These are phyloP conservation scores for Oryza coarctata DNA, from an alignment of 176 grass and related monocot species.

Conservation along the genomic window DNA sequence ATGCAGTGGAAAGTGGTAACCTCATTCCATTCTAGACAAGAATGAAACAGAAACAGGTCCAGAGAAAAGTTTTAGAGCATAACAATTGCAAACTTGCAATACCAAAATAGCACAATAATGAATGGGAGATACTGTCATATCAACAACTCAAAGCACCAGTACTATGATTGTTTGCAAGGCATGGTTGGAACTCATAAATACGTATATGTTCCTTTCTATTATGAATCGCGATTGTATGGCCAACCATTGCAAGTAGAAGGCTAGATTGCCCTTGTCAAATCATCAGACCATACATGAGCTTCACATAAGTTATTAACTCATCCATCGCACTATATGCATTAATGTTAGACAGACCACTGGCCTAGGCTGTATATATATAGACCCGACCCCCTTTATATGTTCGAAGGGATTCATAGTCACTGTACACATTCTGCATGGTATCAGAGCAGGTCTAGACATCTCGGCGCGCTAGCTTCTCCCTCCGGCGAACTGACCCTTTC, in stretches of 20 bases:
- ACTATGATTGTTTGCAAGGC: constrained; percentile 1
- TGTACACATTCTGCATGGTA: too few species aligned
- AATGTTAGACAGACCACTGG: too few species aligned
- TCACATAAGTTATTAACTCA: neutral
- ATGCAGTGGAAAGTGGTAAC: neutral
- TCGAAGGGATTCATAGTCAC: too few species aligned
- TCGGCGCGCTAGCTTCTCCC: too few species aligned
- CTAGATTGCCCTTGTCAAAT: constrained; percentile 10
- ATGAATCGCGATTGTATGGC: too few species aligned
- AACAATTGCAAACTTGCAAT: neutral
- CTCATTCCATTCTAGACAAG: neutral
- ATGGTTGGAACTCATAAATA: neutral
- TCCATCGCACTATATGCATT: neutral
- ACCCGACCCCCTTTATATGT: too few species aligned
- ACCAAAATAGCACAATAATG: neutral
- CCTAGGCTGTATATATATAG: too few species aligned
- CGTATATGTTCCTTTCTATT: too few species aligned
- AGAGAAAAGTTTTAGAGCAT: neutral
- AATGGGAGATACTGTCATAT: neutral
- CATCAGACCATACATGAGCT: neutral
- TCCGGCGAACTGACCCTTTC: too few species aligned
- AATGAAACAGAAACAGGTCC: neutral
- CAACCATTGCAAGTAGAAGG: too few species aligned
- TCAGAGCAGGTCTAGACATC: too few species aligned
- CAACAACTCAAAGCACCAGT: too few species aligned